A percentile compares a stretch with the other conserved stretches of the same genome.
These are phyloP conservation scores for Daldinia decipiens DNA, from an alignment of 495 filamentous ascomycete genomes.

Conservation along the genomic window DNA sequence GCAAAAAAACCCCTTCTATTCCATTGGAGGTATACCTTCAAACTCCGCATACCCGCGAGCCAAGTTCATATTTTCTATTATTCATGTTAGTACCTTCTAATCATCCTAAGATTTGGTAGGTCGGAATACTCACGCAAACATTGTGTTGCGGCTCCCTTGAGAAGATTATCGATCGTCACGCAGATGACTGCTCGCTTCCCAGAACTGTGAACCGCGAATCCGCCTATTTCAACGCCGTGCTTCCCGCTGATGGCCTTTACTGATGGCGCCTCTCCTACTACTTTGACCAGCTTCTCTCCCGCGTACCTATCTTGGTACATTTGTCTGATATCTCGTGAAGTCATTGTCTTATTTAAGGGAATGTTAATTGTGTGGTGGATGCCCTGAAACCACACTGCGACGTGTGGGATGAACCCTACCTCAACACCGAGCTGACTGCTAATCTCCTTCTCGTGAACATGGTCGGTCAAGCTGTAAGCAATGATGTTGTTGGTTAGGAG, in stretches of 20 bases:
- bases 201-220: conserved; percentile 87
- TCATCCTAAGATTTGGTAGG: background rate
- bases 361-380: conserved; percentile 94
- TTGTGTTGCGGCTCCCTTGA: conserved; percentile 97
- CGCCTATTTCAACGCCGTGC: conserved; percentile 94
- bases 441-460: conserved; percentile 97
- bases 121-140: conserved; percentile 77
- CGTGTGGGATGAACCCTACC: conserved; percentile 93
- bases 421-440: conserved; percentile 76
- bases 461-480: conserved; percentile 90
- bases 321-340: conserved; percentile 89
- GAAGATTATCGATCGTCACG: conserved; percentile 96
- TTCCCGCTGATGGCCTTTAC: conserved; percentile 91
- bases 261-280: conserved; percentile 84
- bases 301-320: conserved; percentile 97
- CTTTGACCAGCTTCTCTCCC: conserved; percentile 92
- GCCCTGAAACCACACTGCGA: conserved; percentile 97
- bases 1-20: conserved; percentile 26
- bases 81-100: conserved; percentile 33
- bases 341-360: conserved; percentile 84
- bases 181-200: conserved; percentile 94
- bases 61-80: conserved; percentile 93
- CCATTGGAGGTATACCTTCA: conserved; percentile 44
- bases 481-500: conserved; percentile 89
- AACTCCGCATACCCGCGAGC: conserved; percentile 79